Conservation (phyloP, 306 rosid genomes). For the Prosopis cineraria region DNA sequence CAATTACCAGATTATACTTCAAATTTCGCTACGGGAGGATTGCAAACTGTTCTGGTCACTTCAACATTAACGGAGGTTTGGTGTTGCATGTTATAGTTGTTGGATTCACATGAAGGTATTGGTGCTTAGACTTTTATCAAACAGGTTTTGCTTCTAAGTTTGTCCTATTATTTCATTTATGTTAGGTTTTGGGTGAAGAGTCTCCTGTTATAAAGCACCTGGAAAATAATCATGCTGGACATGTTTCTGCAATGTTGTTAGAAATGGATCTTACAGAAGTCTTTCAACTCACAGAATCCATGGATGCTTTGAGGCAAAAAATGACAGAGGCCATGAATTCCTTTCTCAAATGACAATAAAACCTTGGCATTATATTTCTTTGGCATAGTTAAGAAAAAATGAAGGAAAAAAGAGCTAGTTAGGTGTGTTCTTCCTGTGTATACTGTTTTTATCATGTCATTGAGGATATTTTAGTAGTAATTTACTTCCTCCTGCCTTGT, state of each 20-base stretch:
- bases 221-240: conserved; percentile 39
- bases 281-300: conserved; percentile 42
- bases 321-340: conserved; percentile 44
- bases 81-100: conserved; percentile 17
- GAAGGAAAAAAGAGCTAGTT: no score
- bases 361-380: background rate
- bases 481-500: no score
- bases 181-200: conserved; percentile 49
- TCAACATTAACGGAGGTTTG: conserved; percentile 76
- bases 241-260: conserved; percentile 44
- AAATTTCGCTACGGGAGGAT: conserved; percentile 54
- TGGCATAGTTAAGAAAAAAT: background rate
- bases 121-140: background rate
- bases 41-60: conserved; percentile 81
- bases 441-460: no score
- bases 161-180: conserved; percentile 20
- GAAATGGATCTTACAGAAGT: conserved; percentile 49
- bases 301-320: conserved; percentile 40
- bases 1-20: conserved; percentile 61
- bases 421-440: no score
- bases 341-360: conserved; percentile 28
- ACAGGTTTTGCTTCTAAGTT: conserved; percentile 26
- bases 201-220: conserved; percentile 36
- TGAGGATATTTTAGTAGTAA: no score
- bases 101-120: background rate